A percentile compares a stretch with the other conserved stretches of the same genome.
These are phyloP conservation scores for Kodamaea alishanica DNA, from an alignment of 1,139 yeast genomes.

Conservation along the genomic window DNA sequence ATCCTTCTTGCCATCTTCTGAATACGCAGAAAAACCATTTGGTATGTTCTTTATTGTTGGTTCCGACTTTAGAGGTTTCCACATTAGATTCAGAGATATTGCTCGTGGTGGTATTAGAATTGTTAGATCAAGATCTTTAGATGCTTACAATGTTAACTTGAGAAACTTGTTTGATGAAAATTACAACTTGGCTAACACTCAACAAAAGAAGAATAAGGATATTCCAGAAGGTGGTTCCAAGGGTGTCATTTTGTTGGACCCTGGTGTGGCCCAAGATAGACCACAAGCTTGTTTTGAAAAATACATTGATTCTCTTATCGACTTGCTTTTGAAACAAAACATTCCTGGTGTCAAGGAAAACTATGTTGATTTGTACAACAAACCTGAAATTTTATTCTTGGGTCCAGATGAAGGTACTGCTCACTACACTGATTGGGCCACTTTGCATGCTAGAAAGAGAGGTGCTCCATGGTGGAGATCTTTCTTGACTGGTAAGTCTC, in stretches of 20 bases:
- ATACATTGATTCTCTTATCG: conserved; percentile 88
- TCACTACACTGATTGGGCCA: conserved; percentile 96
- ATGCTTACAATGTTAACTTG: conserved; percentile 81
- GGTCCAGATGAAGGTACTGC: conserved; percentile 99
- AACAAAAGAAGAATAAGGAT: conserved; percentile 95
- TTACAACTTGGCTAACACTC: conserved; percentile 92
- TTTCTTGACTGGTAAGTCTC: conserved; percentile 93
- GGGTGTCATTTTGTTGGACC: conserved; percentile 88
- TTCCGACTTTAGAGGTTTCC: conserved; percentile 96
- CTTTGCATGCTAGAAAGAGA: conserved; percentile 84
- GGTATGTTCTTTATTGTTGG: conserved; percentile 97
- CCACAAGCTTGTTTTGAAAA: conserved; percentile 87
- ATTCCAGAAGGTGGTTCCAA: conserved; percentile 99
- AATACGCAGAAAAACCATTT: conserved; percentile 88
- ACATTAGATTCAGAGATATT: conserved; percentile 92
- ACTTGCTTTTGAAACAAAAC: conserved; percentile 70
- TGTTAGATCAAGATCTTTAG: conserved; percentile 81
- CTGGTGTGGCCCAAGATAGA: conserved; percentile 74
- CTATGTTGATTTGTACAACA: conserved; percentile 78
- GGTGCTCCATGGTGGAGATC: conserved; percentile 99
- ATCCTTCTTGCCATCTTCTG: conserved; percentile 72
- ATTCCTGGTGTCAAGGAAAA: conserved; percentile 79
- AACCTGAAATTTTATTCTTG: conserved; percentile 88
- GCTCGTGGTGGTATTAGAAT: conserved; percentile 98
- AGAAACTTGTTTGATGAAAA: conserved; percentile 93